Conservation (phyloP, 164 flowering plant species). For the Piper betle region DNA sequence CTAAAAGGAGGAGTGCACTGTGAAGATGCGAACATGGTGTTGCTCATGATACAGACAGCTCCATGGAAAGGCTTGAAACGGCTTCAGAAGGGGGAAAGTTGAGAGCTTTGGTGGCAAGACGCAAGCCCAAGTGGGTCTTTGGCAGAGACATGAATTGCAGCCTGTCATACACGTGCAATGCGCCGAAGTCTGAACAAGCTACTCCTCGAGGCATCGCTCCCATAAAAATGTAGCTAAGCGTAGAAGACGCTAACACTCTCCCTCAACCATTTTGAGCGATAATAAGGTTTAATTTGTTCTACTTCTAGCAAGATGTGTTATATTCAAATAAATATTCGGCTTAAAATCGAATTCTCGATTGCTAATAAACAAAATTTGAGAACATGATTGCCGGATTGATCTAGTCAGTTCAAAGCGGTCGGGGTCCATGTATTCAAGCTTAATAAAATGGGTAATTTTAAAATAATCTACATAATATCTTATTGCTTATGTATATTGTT, state of each 20-base stretch:
- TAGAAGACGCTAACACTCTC: background rate
- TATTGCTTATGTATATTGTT: too few species aligned
- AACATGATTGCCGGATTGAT: too few species aligned
- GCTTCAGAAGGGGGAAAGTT: background rate
- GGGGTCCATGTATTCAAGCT: too few species aligned
- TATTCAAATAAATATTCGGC: too few species aligned
- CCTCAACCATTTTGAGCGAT: background rate
- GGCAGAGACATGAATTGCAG: constrained; percentile 20
- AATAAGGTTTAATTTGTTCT: too few species aligned
- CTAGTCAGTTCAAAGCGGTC: too few species aligned
- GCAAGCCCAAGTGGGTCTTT: constrained; percentile 1
- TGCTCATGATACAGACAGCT: background rate
- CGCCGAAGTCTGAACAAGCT: constrained; percentile 28
- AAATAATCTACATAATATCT: too few species aligned
- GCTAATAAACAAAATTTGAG: too few species aligned
- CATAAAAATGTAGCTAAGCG: constrained; percentile 6
- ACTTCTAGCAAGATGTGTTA: too few species aligned
- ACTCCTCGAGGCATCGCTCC: constrained; percentile 41
- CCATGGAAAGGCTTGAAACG: background rate
- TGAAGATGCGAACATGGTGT: background rate
- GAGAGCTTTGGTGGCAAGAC: constrained; percentile 17
- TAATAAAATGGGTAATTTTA: too few species aligned
- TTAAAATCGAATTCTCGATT: too few species aligned
- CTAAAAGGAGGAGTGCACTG: background rate
- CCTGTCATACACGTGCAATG: constrained; percentile 52